Conservation (phyloP, 2,329 filamentous ascomycete species). For the Diaporthe helianthi region DNA sequence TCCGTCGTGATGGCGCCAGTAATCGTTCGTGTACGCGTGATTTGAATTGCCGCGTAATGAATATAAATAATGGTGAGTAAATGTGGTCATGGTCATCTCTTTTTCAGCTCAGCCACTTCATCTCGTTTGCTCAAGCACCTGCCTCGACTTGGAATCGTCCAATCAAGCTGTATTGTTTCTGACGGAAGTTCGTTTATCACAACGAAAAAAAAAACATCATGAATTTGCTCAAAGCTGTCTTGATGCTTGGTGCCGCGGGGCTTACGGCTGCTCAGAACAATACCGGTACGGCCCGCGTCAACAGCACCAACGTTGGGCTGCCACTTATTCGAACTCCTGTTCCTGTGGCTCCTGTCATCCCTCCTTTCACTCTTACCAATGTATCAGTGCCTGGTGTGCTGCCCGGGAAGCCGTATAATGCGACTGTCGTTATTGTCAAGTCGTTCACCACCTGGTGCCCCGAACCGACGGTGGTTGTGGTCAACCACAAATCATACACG, state of each 20-base stretch:
- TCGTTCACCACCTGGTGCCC: conserved; percentile 3
- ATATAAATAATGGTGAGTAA: conserved; percentile 2
- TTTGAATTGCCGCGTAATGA: neutral
- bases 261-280: conserved; percentile 2
- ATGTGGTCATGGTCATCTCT: neutral
- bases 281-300: neutral
- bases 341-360: neutral
- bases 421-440: neutral
- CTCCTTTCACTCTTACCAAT: neutral
- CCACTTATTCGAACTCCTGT: neutral
- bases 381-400: neutral
- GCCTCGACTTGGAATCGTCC: neutral
- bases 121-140: neutral
- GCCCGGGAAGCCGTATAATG: neutral
- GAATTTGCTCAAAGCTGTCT: neutral
- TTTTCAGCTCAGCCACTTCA: neutral
- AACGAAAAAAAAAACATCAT: neutral
- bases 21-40: neutral
- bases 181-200: neutral
- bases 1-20: neutral
- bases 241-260: neutral
- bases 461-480: neutral
- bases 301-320: neutral
- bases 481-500: neutral
- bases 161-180: neutral